Evolutionary conservation across 306 rosid genomes (phyloP).

Genomic region (Acacia confusa): DNA sequence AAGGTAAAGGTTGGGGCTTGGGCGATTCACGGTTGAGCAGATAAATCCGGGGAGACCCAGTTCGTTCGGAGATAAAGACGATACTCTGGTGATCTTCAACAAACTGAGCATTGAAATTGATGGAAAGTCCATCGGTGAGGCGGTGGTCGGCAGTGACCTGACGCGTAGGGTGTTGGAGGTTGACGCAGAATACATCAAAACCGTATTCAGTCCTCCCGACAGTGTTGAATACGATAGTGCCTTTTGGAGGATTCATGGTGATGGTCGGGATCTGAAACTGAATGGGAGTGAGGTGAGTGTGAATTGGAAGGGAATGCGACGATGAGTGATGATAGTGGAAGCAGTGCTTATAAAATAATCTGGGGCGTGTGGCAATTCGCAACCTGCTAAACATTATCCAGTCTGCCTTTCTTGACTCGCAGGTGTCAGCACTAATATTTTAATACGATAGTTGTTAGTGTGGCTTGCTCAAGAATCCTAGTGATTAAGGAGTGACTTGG

Average conservation of each 20-base stretch:
- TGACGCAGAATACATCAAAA: slow-evolving; percentile 64
- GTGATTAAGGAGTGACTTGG: background rate
- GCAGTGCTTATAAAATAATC: background rate
- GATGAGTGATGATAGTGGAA: background rate
- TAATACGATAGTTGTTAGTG: background rate
- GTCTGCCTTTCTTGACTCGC: background rate
- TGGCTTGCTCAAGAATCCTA: background rate
- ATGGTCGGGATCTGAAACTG: background rate
- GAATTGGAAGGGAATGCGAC: background rate
- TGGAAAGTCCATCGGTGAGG: slow-evolving; percentile 70
- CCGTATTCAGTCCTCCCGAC: slow-evolving; percentile 65
- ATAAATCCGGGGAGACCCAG: slow-evolving; percentile 55
- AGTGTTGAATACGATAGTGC: slow-evolving; percentile 63
- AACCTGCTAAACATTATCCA: slow-evolving; percentile 4
- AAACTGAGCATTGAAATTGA: slow-evolving; percentile 83
- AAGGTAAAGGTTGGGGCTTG: slow-evolving; percentile 35
- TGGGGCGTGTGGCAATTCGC: slow-evolving; percentile 30
- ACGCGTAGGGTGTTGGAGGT: slow-evolving; percentile 25
- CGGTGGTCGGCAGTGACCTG: slow-evolving; percentile 38
- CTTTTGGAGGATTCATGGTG: slow-evolving; percentile 45
- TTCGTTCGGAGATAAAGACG: slow-evolving; percentile 72
- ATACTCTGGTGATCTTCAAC: slow-evolving; percentile 28
- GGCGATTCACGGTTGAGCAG: slow-evolving; percentile 38
- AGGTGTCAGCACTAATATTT: background rate
- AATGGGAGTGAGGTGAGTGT: background rate